These are phyloP conservation scores for Ogataea thermomethanolica DNA, from an alignment of 805 yeast species.

Conservation along the genomic window DNA sequence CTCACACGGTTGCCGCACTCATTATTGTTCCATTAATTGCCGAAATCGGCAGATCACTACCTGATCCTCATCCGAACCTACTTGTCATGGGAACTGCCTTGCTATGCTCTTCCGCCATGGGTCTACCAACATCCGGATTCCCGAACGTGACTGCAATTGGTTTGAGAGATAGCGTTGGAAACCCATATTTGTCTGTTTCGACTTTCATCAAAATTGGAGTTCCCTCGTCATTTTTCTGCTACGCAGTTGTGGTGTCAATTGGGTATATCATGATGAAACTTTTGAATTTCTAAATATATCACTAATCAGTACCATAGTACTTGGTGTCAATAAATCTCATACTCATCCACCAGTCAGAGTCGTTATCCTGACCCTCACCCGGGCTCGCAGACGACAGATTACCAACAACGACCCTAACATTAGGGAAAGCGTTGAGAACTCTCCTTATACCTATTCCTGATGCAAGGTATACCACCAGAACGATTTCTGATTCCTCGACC, in stretches of 20 bases:
- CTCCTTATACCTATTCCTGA: slow-evolving; percentile 76
- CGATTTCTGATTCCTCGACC: slow-evolving; percentile 56
- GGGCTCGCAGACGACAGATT: slow-evolving; percentile 43
- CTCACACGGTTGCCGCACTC: slow-evolving; percentile 96
- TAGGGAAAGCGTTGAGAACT: slow-evolving; percentile 68
- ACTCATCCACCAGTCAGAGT: slow-evolving; percentile 57
- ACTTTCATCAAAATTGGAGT: slow-evolving; percentile 89
- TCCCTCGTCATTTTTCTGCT: slow-evolving; percentile 77
- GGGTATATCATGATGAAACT: slow-evolving; percentile 74
- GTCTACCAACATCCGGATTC: slow-evolving; percentile 94
- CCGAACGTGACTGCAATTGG: slow-evolving; percentile 98
- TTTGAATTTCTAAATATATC: slow-evolving; percentile 40
- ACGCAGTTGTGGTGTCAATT: slow-evolving; percentile 65
- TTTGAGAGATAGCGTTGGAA: slow-evolving; percentile 88
- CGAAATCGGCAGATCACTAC: slow-evolving; percentile 75
- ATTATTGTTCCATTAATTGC: slow-evolving; percentile 87
- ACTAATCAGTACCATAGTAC: slow-evolving; percentile 65
- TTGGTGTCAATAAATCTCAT: slow-evolving; percentile 68
- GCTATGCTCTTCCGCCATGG: slow-evolving; percentile 95
- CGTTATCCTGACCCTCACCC: slow-evolving; percentile 26
- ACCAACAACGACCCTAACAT: slow-evolving; percentile 67
- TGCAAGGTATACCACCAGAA: slow-evolving; percentile 68
- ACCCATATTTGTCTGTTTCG: slow-evolving; percentile 80
- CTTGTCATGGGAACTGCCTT: slow-evolving; percentile 63
- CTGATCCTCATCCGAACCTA: slow-evolving; percentile 80